Percentiles rank a stretch among this genome's conserved stretches.
Conservation (phyloP, 192 early-diverging fungal species). For the Mortierella hygrophila region DNA sequence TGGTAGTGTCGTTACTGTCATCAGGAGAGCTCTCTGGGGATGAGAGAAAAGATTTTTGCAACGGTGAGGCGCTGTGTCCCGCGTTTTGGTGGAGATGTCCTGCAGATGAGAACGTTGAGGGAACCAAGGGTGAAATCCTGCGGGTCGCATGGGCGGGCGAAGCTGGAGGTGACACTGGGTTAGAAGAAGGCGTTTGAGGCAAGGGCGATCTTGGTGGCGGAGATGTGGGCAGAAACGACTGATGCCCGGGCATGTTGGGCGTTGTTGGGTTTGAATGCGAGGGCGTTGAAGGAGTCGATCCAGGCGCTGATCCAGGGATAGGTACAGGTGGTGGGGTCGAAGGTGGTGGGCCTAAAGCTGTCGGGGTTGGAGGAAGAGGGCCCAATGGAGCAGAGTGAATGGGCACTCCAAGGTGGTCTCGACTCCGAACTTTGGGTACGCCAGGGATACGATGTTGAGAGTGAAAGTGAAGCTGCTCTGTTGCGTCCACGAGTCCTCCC, state of each 20-base stretch:
- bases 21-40: conserved; percentile 23
- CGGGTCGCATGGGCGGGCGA: conserved; percentile 41
- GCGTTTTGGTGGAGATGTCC: conserved; percentile 6
- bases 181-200: conserved; percentile 23
- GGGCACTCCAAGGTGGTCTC: conserved; percentile 44
- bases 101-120: not conserved
- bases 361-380: conserved; percentile 44
- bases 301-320: conserved; percentile 15
- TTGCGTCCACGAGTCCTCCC: conserved; percentile 20
- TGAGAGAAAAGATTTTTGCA: conserved; percentile 25
- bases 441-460: conserved; percentile 34
- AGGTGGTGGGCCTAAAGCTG: conserved; percentile 22
- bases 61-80: not conserved
- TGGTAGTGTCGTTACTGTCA: conserved; percentile 11
- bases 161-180: conserved; percentile 37
- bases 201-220: conserved; percentile 41
- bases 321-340: conserved; percentile 37
- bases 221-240: conserved; percentile 31
- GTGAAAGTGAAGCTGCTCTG: conserved; percentile 42
- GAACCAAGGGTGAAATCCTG: conserved; percentile 30
- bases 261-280: conserved; percentile 41
- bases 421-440: conserved; percentile 38
- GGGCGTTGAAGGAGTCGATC: conserved; percentile 23
- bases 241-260: conserved; percentile 15
- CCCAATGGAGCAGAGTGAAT: conserved; percentile 34